phyloP scores from a whole-genome alignment of 1,284 basidiomycete species.

The Apiotrichum veenhuisii region DNA sequence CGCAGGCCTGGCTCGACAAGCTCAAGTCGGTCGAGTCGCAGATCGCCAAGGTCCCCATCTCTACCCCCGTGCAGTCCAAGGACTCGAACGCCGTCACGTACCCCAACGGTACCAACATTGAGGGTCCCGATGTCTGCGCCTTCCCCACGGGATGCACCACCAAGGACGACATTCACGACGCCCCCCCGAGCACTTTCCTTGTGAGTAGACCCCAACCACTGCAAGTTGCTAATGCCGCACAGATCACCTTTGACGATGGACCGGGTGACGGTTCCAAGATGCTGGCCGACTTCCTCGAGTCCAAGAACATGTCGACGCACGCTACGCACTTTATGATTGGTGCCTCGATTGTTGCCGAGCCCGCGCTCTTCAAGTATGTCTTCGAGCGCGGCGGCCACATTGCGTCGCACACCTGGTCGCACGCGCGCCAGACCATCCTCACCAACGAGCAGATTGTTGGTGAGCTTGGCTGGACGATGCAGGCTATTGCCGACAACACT shows the following conservation, averaged over 20 bases:
- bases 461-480: slow-evolving; percentile 54
- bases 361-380: not conserved
- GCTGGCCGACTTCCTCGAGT: slow-evolving; percentile 53
- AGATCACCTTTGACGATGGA: slow-evolving; percentile 54
- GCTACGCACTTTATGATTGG: slow-evolving; percentile 55
- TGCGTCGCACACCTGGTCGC: slow-evolving; percentile 3
- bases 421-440: slow-evolving; percentile 42
- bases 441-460: slow-evolving; percentile 57
- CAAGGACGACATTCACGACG: slow-evolving; percentile 28
- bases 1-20: slow-evolving; percentile 27
- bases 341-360: not conserved
- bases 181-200: slow-evolving; percentile 36
- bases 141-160: slow-evolving; percentile 42
- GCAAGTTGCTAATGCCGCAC: not conserved
- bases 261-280: slow-evolving; percentile 52
- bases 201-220: slow-evolving; percentile 21
- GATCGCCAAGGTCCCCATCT: slow-evolving; percentile 10
- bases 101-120: slow-evolving; percentile 16
- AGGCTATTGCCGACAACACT: slow-evolving; percentile 46
- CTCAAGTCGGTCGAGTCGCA: slow-evolving; percentile 15
- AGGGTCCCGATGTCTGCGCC: slow-evolving; percentile 38
- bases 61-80: slow-evolving; percentile 7
- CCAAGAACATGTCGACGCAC: slow-evolving; percentile 51
- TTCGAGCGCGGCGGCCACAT: slow-evolving; percentile 1
- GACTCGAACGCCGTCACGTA: slow-evolving; percentile 12